Evolutionary conservation across 2,329 filamentous ascomycete genomes (phyloP).

Genomic region (Aspergillus melleus): DNA sequence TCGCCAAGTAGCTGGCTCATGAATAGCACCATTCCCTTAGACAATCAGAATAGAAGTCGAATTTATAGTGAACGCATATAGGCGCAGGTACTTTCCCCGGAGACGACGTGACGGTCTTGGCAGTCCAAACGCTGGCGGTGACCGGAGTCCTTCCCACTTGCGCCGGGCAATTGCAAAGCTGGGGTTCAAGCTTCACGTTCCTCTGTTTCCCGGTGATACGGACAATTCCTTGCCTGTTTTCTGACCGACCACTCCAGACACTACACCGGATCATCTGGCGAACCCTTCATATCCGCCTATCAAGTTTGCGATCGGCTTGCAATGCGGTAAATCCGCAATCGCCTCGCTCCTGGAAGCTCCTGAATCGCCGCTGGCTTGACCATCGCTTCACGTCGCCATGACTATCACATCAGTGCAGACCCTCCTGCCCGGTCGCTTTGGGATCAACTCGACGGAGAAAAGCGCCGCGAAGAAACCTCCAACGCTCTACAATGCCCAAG

Average conservation of each 20-base stretch:
- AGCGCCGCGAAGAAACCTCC: slow-evolving; percentile 57
- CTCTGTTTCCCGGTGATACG: slow-evolving; percentile 4
- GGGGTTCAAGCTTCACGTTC: slow-evolving; percentile 12
- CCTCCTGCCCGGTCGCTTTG: slow-evolving; percentile 38
- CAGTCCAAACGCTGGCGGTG: slow-evolving; percentile 18
- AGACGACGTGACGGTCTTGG: slow-evolving; percentile 14
- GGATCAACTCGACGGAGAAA: slow-evolving; percentile 45
- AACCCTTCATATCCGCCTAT: background rate
- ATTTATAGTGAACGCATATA: background rate
- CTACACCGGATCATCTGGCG: background rate
- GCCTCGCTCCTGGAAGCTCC: slow-evolving; percentile 13
- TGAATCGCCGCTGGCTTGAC: slow-evolving; percentile 10
- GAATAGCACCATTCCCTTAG: background rate
- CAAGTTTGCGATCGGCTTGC: slow-evolving; percentile 12
- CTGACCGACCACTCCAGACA: background rate
- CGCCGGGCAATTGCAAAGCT: slow-evolving; percentile 12
- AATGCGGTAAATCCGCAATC: slow-evolving; percentile 20
- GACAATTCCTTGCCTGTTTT: background rate
- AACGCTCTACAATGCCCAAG: slow-evolving; percentile 54
- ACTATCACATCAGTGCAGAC: slow-evolving; percentile 44
- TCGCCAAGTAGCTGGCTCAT: background rate
- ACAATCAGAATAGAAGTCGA: background rate
- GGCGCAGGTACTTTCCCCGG: background rate
- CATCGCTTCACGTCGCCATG: slow-evolving; percentile 34
- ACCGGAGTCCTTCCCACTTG: slow-evolving; percentile 14